Conservation (phyloP, 2,329 filamentous ascomycete genomes). For the Diaporthe ilicicola region DNA sequence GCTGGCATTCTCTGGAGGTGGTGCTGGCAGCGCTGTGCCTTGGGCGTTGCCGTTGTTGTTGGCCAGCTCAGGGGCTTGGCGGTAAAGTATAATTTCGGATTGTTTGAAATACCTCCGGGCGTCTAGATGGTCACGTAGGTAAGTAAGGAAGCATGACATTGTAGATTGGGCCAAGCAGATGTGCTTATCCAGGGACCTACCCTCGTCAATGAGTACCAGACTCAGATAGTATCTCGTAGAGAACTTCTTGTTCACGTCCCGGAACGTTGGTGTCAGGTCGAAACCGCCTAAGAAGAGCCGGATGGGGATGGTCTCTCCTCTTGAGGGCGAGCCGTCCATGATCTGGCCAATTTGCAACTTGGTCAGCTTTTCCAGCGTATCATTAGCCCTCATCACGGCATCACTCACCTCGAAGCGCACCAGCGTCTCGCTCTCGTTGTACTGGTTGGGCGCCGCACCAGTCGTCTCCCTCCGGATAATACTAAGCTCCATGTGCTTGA, state of each 20-base stretch:
- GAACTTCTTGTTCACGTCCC: slow-evolving; percentile 99
- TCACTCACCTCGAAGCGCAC: slow-evolving; percentile 86
- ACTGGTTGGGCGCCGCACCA: slow-evolving; percentile 95
- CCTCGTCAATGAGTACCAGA: slow-evolving; percentile 94
- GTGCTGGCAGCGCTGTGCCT: slow-evolving; percentile 47
- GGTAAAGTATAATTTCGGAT: slow-evolving; percentile 96
- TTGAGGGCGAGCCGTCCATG: slow-evolving; percentile 98
- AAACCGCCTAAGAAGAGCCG: slow-evolving; percentile 96
- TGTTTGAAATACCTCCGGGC: slow-evolving; percentile 98
- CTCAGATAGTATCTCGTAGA: slow-evolving; percentile 98
- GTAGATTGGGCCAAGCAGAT: too few relatives aligned
- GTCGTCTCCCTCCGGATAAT: slow-evolving; percentile 98
- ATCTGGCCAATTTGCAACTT: slow-evolving; percentile 62
- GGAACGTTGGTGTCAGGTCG: slow-evolving; percentile 96
- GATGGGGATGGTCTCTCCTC: slow-evolving; percentile 95
- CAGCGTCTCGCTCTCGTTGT: slow-evolving; percentile 98
- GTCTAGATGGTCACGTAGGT: slow-evolving; percentile 61
- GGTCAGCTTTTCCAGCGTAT: not conserved
- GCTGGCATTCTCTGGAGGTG: slow-evolving; percentile 48
- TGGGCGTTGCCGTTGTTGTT: slow-evolving; percentile 50
- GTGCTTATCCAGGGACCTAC: slow-evolving; percentile 54
- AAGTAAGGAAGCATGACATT: not conserved
- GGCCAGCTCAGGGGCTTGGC: slow-evolving; percentile 73
- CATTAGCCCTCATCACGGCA: not conserved
- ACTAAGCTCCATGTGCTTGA: slow-evolving; percentile 99